phyloP scores from a whole-genome alignment of 129 eudicot species.

The Flaveria brownii region DNA sequence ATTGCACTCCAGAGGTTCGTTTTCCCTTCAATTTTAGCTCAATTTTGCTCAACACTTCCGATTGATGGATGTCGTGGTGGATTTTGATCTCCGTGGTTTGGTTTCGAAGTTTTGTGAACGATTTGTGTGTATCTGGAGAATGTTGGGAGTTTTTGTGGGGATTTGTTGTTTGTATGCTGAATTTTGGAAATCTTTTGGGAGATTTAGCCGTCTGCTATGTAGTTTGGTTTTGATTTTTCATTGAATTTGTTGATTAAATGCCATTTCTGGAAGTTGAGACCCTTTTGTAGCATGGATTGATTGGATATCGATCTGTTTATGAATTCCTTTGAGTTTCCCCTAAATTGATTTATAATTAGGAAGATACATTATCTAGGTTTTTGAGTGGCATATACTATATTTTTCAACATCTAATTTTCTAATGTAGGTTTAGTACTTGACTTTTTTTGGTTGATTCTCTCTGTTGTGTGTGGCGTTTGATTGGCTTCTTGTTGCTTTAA shows the following conservation, averaged over 20 bases:
- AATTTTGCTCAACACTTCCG: constrained; percentile 11
- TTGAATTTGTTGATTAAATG: constrained; percentile 15
- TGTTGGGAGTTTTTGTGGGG: neutral
- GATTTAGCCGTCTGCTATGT: constrained; percentile 9
- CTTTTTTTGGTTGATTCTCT: constrained; percentile 18
- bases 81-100: constrained; percentile 22
- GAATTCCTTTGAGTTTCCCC: neutral
- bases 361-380: constrained; percentile 22
- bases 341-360: constrained; percentile 12
- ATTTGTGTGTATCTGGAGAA: constrained; percentile 21
- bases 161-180: constrained; percentile 16
- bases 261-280: constrained; percentile 5
- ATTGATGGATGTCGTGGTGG: constrained; percentile 12
- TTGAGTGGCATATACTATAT: constrained; percentile 21
- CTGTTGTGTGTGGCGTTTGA: constrained; percentile 15
- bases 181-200: constrained; percentile 11
- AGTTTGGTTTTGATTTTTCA: neutral
- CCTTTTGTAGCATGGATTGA: neutral
- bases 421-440: constrained; percentile 17
- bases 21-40: constrained; percentile 28
- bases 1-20: constrained; percentile 29
- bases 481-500: constrained; percentile 14
- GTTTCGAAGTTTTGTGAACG: constrained; percentile 11
- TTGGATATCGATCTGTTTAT: constrained; percentile 24
- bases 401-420: neutral